Evolutionary conservation across 192 early-diverging fungal genomes (phyloP), one percentile per base, ranked within the genome.

Genomic region (Spinellus fusiger): DNA sequence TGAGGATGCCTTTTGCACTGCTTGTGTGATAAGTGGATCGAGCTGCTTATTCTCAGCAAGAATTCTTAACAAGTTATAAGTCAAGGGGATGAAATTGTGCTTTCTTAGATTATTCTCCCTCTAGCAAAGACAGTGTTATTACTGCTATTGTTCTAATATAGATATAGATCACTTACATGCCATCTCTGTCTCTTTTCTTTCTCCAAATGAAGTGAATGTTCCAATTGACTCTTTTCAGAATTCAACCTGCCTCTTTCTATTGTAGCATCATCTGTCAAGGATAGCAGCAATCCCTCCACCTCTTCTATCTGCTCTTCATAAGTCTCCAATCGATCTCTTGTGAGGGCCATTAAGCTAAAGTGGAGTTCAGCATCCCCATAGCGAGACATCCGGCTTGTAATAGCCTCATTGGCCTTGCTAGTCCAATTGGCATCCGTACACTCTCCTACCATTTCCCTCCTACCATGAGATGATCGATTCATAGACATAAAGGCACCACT

Each of bases 301-400:
- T 76, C 71, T 13, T 77, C 65, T 12, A 89, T 71, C 44, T 79
- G 74, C 22, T 86, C 70, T 26, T 73, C 56, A 51, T 82, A 75
- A 7, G 76, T 65, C 46, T 82, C 81, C 37, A 80, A 74, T 26
- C 83, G 81, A 62, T 86, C 84, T 40, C 82, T 77, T 8, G 85
- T 86, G 5, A 92, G 74, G 0, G 90, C 89, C 87, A 92, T 85
- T 60, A 92, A 64, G 55, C 87, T 92, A 54, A 90, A 92, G 32
- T 87, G 78, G 50, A 90, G 85, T 67, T 92, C 90, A 18, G 79
- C 64, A 25, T 58, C 65, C 23, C 72, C 71, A 49, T 85, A 83
- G 37, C 75, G 76, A 9, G 68, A 68, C 84, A 92, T 90, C 7
- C 90, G 80, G 33, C 69, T 64, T 68, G 86, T 77, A 44, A 92